Percentiles rank a stretch among this genome's conserved stretches.
These are phyloP conservation scores for Inosperma sp. DNA, from an alignment of 768 basidiomycete species.

Conservation along the genomic window DNA sequence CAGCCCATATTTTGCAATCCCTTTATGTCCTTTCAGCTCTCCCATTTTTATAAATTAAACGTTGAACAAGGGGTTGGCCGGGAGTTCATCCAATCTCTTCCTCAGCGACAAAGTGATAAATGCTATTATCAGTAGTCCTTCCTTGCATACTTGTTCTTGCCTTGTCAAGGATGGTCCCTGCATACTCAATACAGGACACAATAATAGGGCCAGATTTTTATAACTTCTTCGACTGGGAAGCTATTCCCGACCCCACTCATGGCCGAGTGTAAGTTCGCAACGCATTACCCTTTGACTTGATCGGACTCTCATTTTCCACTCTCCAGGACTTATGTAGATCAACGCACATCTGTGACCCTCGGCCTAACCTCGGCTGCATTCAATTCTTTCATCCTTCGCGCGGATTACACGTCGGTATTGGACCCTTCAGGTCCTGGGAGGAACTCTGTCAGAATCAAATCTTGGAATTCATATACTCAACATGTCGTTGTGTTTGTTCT, in stretches of 20 bases:
- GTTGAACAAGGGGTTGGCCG: too few species aligned
- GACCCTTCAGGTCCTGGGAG: conserved; percentile 41
- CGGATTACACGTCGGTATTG: conserved; percentile 40
- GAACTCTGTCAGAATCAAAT: conserved; percentile 47
- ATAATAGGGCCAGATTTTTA: conserved; percentile 44
- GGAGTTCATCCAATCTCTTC: too few species aligned
- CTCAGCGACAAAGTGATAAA: too few species aligned
- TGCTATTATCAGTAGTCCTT: too few species aligned
- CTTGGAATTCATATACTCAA: conserved; percentile 45
- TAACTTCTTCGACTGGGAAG: conserved; percentile 43
- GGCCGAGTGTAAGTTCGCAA: conserved; percentile 63
- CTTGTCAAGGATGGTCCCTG: neutral
- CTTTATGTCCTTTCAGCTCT: too few species aligned
- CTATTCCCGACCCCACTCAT: conserved; percentile 51
- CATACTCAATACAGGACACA: conserved; percentile 29
- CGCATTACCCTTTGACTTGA: too few species aligned
- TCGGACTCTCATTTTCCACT: too few species aligned
- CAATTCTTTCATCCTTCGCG: conserved; percentile 44
- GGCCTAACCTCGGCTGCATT: conserved; percentile 46
- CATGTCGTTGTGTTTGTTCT: conserved; percentile 49
- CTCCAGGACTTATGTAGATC: conserved; percentile 39
- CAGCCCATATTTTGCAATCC: too few species aligned
- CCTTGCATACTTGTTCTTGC: neutral
- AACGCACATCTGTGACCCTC: conserved; percentile 31
- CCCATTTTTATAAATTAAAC: too few species aligned